A percentile compares a stretch with the other conserved stretches of the same genome.
Evolutionary conservation across 352 stramenopile species (phyloP).

Genomic region (Globisporangium orthogonon): DNA sequence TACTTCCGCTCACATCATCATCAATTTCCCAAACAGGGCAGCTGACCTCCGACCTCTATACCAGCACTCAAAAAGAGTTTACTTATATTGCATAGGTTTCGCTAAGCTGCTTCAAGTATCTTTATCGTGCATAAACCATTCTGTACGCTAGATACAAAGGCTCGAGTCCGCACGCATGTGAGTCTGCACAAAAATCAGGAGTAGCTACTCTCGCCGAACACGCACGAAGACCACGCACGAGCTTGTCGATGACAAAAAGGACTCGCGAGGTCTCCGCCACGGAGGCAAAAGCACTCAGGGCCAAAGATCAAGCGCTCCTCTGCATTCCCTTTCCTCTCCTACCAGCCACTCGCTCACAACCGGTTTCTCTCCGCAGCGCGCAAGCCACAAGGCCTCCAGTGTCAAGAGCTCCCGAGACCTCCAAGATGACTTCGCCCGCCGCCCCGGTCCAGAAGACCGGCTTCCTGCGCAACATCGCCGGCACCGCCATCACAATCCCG

Average conservation of each 20-base stretch:
- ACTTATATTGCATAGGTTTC: too few species aligned
- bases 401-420: neutral
- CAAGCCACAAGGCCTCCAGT: neutral
- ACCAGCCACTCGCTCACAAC: conserved; percentile 3
- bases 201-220: neutral
- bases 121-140: too few species aligned
- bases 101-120: too few species aligned
- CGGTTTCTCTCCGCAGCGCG: conserved; percentile 2
- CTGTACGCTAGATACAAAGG: too few species aligned
- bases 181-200: neutral
- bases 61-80: neutral
- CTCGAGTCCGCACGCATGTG: neutral
- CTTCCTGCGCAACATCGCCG: conserved; percentile 37
- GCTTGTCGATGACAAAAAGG: neutral
- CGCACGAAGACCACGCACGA: neutral
- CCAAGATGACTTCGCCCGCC: conserved; percentile 2
- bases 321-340: neutral
- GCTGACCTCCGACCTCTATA: neutral
- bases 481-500: conserved; percentile 27
- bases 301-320: neutral
- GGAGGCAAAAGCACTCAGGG: too few species aligned
- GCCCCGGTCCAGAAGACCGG: conserved; percentile 17
- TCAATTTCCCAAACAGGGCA: neutral
- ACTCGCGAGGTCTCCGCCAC: neutral
- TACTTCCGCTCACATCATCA: neutral